Base-by-base conservation (phyloP, 257 asterid genomes). In the Jacaranda mimosifolia region DNA sequence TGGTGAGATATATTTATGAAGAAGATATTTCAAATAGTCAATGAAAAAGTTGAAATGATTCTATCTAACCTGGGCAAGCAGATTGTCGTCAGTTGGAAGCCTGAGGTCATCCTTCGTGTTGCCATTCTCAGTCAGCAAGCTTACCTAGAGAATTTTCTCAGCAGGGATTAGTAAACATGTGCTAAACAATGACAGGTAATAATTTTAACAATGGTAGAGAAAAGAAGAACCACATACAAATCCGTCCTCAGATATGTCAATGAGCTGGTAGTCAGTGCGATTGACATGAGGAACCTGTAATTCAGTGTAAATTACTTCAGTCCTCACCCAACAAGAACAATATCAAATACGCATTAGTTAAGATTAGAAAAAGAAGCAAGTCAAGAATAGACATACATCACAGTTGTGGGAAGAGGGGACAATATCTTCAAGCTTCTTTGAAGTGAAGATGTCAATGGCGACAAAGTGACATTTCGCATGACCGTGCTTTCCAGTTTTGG, bases 71-170 rank as follows among this genome's bases (percentile, higher is more conserved):
- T 89, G 97, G 15, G 87, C 6, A 49, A 87, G 95, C 36, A 93
- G 88, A 79, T 0, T 65, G 0, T 93, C 98, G 81, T 93, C 98
- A 72, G 96, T 87, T 35, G 96, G 97, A 74, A 93, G 96, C 94
- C 80, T 91, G 60, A 93, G 92, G 83, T 93, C 98, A 89, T 93
- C 98, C 91, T 93, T 93, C n/a, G 97, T 93, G 87, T 78, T 88
- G 11, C 98, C 97, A 83, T 78, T 93, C 26, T 93, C 98, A 68
- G 97, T 94, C 58, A 94, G 86, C 82, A 94, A 79, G 77, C 97
- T 94, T 85, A 85, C 89, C 86, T 85, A 59, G 4, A 21, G 2
- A 39, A 58, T 49, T 39, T 35, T 36, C 0, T 39, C 40, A 52
- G 4, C 18, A 9, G 56, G 12, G 10, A 64, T 58, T 18, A 56